These are phyloP conservation scores for Globisporangium apiculatum DNA, from an alignment of 352 stramenopile species.

Conservation along the genomic window DNA sequence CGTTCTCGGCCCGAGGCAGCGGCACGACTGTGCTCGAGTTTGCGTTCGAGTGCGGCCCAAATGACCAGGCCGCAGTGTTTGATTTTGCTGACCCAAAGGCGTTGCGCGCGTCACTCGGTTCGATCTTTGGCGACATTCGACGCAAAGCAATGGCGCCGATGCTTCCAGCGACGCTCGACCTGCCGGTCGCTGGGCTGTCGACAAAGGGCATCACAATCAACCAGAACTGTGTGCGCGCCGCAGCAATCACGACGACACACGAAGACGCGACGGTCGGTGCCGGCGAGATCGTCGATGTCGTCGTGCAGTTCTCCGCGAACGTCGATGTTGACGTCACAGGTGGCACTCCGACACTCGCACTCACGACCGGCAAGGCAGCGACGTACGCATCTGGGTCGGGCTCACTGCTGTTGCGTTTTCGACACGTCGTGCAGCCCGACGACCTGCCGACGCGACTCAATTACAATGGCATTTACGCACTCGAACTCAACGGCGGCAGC, in stretches of 20 bases:
- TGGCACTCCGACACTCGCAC: constrained; percentile 28
- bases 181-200: constrained; percentile 29
- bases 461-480: constrained; percentile 35
- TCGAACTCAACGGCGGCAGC: constrained; percentile 32
- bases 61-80: constrained; percentile 36
- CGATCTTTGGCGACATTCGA: constrained; percentile 39
- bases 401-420: constrained; percentile 33
- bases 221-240: constrained; percentile 31
- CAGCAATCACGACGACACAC: constrained; percentile 28
- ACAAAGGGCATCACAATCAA: constrained; percentile 56
- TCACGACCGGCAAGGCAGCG: constrained; percentile 33
- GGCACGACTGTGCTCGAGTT: constrained; percentile 47
- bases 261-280: constrained; percentile 44
- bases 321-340: constrained; percentile 33
- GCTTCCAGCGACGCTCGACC: constrained; percentile 27
- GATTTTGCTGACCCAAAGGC: constrained; percentile 28
- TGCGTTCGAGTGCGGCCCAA: constrained; percentile 23
- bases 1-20: constrained; percentile 35
- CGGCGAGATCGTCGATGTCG: constrained; percentile 59
- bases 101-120: constrained; percentile 33
- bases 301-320: constrained; percentile 32
- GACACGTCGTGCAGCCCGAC: constrained; percentile 37
- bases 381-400: constrained; percentile 37
- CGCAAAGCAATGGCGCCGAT: constrained; percentile 28
- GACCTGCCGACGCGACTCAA: constrained; percentile 25